phyloP scores from a whole-genome alignment of 1,139 yeast genomes.

The Yamadazyma friedrichii region DNA sequence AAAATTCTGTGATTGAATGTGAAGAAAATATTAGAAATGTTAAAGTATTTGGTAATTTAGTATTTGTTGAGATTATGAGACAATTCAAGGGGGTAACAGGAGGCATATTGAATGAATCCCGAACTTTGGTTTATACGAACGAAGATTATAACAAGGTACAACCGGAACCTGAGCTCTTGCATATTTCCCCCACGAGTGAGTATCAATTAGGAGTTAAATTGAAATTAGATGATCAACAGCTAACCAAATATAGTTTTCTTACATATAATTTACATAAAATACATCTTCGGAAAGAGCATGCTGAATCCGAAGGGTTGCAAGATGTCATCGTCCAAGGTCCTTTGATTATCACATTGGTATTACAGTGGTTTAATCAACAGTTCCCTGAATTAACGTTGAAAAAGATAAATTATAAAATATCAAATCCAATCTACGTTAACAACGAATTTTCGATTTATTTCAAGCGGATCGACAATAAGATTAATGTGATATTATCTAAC shows the following conservation, averaged over 20 bases:
- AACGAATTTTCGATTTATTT: background rate
- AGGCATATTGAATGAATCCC: conserved; percentile 23
- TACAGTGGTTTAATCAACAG: conserved; percentile 45
- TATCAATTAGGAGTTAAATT: background rate
- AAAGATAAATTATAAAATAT: conserved; percentile 47
- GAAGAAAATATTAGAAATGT: conserved; percentile 42
- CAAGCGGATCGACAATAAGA: background rate
- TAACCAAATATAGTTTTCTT: conserved; percentile 59
- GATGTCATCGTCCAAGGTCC: conserved; percentile 80
- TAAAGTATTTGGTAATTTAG: conserved; percentile 32
- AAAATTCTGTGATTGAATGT: conserved; percentile 34
- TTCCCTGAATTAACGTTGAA: conserved; percentile 19
- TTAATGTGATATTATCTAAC: background rate
- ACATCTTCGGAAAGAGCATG: conserved; percentile 65
- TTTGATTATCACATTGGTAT: conserved; percentile 55
- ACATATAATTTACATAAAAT: conserved; percentile 82
- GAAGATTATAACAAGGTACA: background rate
- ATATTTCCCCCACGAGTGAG: background rate
- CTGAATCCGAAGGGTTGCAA: conserved; percentile 59
- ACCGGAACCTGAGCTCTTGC: background rate
- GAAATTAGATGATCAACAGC: background rate
- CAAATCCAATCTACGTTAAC: conserved; percentile 33
- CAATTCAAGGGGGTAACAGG: conserved; percentile 19
- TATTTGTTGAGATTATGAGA: conserved; percentile 47
- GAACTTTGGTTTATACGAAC: conserved; percentile 40